Percentiles rank a stretch among this genome's conserved stretches.
Evolutionary conservation across 2,329 filamentous ascomycete genomes (phyloP).

Genomic region (Rhynchosporium agropyri): DNA sequence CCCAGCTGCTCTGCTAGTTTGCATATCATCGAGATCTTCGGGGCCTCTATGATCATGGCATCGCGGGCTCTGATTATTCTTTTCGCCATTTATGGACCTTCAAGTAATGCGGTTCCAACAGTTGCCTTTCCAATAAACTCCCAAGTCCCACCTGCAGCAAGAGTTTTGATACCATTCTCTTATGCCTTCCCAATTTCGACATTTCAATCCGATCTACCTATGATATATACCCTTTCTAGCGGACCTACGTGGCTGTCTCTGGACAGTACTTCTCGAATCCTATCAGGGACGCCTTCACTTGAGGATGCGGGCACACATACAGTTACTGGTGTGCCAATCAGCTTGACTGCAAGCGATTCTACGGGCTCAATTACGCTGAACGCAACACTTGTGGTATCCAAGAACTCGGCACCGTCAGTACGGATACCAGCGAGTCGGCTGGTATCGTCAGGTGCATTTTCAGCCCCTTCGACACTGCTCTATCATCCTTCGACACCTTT

Average conservation of each 20-base stretch:
- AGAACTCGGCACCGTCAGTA: constrained; percentile 56
- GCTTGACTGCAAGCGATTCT: constrained; percentile 69
- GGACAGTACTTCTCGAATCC: constrained; percentile 62
- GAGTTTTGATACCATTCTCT: constrained; percentile 65
- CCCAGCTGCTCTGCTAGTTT: not conserved
- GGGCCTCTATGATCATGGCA: constrained; percentile 26
- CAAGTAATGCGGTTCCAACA: constrained; percentile 42
- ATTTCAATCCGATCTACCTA: constrained; percentile 62
- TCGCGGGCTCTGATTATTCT: constrained; percentile 28
- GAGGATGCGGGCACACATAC: constrained; percentile 58
- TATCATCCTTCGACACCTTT: constrained; percentile 57
- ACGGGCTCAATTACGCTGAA: constrained; percentile 65
- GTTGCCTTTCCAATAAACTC: constrained; percentile 76
- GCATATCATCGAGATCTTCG: not conserved
- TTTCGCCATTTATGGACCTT: constrained; percentile 30
- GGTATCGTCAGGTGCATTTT: constrained; percentile 58
- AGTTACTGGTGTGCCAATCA: constrained; percentile 51
- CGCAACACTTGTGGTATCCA: constrained; percentile 71
- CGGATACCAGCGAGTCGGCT: constrained; percentile 61
- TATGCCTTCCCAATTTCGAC: constrained; percentile 75
- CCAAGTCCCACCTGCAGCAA: constrained; percentile 79
- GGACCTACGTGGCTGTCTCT: constrained; percentile 76
- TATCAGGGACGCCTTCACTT: constrained; percentile 70
- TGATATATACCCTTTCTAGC: constrained; percentile 67
- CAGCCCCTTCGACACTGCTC: constrained; percentile 61